phyloP scores from a whole-genome alignment of 2,329 filamentous ascomycete genomes.

The Pseudogymnoascus sp. region DNA sequence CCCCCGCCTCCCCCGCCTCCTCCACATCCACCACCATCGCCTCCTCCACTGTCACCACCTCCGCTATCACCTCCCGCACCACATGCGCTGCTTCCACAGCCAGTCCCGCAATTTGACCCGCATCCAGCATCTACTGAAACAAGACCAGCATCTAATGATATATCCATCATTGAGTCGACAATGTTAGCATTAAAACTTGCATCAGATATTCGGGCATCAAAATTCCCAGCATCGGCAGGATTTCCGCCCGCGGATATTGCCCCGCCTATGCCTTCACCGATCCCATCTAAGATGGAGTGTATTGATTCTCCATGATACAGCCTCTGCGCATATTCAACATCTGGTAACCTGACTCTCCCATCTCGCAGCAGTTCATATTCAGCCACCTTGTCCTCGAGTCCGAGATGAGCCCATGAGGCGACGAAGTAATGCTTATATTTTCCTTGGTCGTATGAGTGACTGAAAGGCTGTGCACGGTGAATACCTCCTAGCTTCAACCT shows the following conservation, averaged over 20 bases:
- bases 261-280: not conserved
- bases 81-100: not conserved
- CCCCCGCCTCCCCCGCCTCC: not conserved
- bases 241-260: too few relatives aligned
- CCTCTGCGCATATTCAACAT: not conserved
- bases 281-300: not conserved
- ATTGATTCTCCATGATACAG: not conserved
- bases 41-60: not conserved
- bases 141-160: not conserved
- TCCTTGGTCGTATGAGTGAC: slow-evolving; percentile 32
- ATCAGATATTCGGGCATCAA: too few relatives aligned
- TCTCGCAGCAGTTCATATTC: slow-evolving; percentile 17
- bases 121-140: too few relatives aligned
- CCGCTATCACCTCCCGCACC: not conserved
- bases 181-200: not conserved
- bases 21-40: not conserved
- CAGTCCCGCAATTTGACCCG: not conserved
- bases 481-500: slow-evolving; percentile 35
- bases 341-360: slow-evolving; percentile 9
- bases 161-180: not conserved
- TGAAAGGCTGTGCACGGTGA: slow-evolving; percentile 35
- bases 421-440: slow-evolving; percentile 18
- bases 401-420: slow-evolving; percentile 16
- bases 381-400: slow-evolving; percentile 11
- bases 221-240: not conserved